Conservation (phyloP, 1,284 basidiomycete species). For the Fomitopsis pinicola region DNA sequence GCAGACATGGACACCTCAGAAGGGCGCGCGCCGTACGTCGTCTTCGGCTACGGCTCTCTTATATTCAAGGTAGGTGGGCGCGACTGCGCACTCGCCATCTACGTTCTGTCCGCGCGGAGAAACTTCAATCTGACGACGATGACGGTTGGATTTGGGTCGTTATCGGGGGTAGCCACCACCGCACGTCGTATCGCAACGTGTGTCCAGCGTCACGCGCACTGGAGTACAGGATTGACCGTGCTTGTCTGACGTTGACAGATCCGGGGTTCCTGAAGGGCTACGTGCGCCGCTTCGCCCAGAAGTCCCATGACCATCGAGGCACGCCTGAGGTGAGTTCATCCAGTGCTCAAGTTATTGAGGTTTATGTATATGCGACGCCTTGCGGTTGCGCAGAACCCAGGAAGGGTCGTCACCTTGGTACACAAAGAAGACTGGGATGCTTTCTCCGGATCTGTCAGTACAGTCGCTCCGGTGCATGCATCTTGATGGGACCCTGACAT, state of each 20-base stretch:
- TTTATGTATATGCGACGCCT: not conserved
- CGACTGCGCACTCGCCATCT: too few species aligned
- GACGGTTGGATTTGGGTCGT: not conserved
- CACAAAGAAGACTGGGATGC: slow-evolving; percentile 80
- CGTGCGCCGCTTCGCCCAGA: slow-evolving; percentile 82
- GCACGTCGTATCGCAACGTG: slow-evolving; percentile 59
- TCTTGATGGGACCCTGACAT: not conserved
- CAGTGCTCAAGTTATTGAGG: too few species aligned
- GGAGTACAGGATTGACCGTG: not conserved
- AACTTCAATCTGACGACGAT: not conserved
- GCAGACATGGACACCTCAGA: not conserved
- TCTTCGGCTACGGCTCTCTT: slow-evolving; percentile 80
- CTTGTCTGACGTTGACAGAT: slow-evolving; percentile 33
- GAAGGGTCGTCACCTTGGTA: slow-evolving; percentile 86
- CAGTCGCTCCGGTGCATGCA: not conserved
- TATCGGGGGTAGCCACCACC: slow-evolving; percentile 57
- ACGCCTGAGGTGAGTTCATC: slow-evolving; percentile 59
- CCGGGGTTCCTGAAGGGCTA: slow-evolving; percentile 85
- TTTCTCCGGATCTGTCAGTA: slow-evolving; percentile 58
- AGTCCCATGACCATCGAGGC: slow-evolving; percentile 84
- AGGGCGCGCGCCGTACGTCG: slow-evolving; percentile 44
- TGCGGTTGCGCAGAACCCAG: slow-evolving; percentile 50
- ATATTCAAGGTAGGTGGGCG: slow-evolving; percentile 73
- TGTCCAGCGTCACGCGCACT: slow-evolving; percentile 1
- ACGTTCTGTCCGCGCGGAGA: not conserved